phyloP scores from a whole-genome alignment of 2,329 filamentous ascomycete species.

The Fusarium sp. region DNA sequence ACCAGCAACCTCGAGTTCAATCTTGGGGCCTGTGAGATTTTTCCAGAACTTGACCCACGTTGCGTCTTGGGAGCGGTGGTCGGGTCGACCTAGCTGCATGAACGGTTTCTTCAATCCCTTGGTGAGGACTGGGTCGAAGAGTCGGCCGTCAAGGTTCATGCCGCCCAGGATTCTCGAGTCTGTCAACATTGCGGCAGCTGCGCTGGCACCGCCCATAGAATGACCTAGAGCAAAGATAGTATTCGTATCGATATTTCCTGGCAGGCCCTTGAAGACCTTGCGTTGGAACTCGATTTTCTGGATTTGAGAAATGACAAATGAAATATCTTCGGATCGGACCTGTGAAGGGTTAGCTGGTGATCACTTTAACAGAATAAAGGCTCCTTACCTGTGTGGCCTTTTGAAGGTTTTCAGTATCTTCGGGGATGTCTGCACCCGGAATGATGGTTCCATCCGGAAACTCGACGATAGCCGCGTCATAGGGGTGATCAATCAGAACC shows the following conservation, averaged over 20 bases:
- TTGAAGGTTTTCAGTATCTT: conserved; percentile 21
- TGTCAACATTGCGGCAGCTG: conserved; percentile 51
- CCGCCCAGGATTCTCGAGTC: conserved; percentile 56
- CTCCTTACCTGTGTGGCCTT: conserved; percentile 38
- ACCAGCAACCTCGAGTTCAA: conserved; percentile 45
- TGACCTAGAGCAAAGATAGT: conserved; percentile 57
- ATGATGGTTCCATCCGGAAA: conserved; percentile 60
- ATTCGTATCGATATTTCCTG: conserved; percentile 46
- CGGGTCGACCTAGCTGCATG: conserved; percentile 50
- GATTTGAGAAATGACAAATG: conserved; percentile 57
- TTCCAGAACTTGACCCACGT: conserved; percentile 54
- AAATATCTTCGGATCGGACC: conserved; percentile 55
- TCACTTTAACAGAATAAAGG: rapidly evolving
- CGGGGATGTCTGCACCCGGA: conserved; percentile 25
- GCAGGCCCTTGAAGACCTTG: conserved; percentile 36
- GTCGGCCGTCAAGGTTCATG: conserved; percentile 59
- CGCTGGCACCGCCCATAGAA: conserved; percentile 57
- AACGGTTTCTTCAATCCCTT: conserved; percentile 51
- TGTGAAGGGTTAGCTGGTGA: conserved; percentile 22
- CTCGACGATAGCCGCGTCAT: conserved; percentile 62
- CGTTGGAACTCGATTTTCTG: conserved; percentile 34
- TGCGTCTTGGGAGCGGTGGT: conserved; percentile 49
- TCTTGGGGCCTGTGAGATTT: conserved; percentile 44
- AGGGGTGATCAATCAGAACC: conserved; percentile 65
- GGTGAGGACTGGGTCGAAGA: conserved; percentile 51